Conservation (phyloP, 2,329 filamentous ascomycete species). For the Penicillium oxalicum region DNA sequence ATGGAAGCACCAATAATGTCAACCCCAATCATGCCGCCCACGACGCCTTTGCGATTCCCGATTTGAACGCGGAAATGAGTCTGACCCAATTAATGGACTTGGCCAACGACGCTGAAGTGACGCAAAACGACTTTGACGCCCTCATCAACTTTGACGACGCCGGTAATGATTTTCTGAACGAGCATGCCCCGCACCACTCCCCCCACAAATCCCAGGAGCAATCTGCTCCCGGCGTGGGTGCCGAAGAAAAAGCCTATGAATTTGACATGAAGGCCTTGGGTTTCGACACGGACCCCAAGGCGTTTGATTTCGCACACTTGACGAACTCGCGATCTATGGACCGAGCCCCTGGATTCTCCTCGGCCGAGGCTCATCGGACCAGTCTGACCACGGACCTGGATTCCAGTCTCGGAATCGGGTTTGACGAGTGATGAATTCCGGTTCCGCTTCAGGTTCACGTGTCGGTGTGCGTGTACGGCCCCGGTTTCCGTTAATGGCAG, state of each 20-base stretch:
- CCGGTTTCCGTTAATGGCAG: too few relatives aligned
- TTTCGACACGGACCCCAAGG: slow-evolving; percentile 17
- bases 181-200: slow-evolving; percentile 19
- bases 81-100: slow-evolving; percentile 40
- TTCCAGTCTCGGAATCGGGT: slow-evolving; percentile 14
- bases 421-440: slow-evolving; percentile 14
- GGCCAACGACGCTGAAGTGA: slow-evolving; percentile 41
- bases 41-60: slow-evolving; percentile 28
- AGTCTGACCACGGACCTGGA: slow-evolving; percentile 16
- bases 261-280: slow-evolving; percentile 17
- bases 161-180: slow-evolving; percentile 30
- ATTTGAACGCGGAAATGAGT: slow-evolving; percentile 30
- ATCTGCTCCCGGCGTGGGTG: background rate
- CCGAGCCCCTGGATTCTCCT: slow-evolving; percentile 5
- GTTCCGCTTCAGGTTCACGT: background rate
- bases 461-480: too few relatives aligned
- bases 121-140: slow-evolving; percentile 42
- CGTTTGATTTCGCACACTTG: slow-evolving; percentile 16
- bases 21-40: slow-evolving; percentile 24
- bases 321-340: slow-evolving; percentile 3
- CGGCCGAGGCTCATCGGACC: slow-evolving; percentile 14
- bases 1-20: slow-evolving; percentile 37
- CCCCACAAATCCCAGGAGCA: background rate
- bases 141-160: slow-evolving; percentile 44
- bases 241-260: slow-evolving; percentile 17